These are phyloP conservation scores for Garcia nutans DNA, from an alignment of 345 rosid genomes.

Conservation along the genomic window DNA sequence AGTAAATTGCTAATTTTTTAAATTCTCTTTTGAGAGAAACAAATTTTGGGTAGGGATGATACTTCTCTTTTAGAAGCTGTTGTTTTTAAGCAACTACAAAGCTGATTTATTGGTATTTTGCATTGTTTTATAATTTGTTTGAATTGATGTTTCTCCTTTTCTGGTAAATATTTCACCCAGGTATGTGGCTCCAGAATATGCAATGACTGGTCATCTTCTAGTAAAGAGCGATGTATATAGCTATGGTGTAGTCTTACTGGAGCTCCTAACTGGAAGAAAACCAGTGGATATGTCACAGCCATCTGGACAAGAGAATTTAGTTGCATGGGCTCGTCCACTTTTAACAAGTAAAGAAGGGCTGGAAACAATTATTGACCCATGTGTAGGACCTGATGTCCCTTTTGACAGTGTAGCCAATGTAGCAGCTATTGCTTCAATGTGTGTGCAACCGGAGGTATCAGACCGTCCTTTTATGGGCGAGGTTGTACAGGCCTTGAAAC, in stretches of 20 bases:
- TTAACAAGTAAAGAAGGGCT: conserved; percentile 80
- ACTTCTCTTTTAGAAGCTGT: too few species aligned
- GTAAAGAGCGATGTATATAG: conserved; percentile 99
- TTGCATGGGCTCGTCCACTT: conserved; percentile 80
- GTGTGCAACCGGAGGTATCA: conserved; percentile 92
- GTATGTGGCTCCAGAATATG: conserved; percentile 96
- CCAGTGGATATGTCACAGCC: conserved; percentile 94
- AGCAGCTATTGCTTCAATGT: conserved; percentile 94
- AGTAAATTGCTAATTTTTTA: neutral
- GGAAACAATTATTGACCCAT: conserved; percentile 59
- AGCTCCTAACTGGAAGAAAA: conserved; percentile 83
- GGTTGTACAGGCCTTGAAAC: conserved; percentile 93
- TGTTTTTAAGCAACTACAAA: too few species aligned
- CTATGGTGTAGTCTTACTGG: conserved; percentile 96
- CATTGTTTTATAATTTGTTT: neutral
- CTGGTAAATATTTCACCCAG: conserved; percentile 37
- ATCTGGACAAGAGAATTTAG: conserved; percentile 88
- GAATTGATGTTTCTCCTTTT: conserved; percentile 6
- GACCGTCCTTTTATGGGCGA: conserved; percentile 99
- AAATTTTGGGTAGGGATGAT: neutral
- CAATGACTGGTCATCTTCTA: conserved; percentile 97
- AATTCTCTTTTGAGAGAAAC: neutral
- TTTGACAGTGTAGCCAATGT: conserved; percentile 84
- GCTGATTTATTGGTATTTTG: neutral
- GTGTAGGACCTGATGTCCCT: conserved; percentile 61